Percentiles rank a stretch among this genome's conserved stretches.
Evolutionary conservation across 2,329 filamentous ascomycete species (phyloP).

Genomic region (Arthrobotrys megalospora): DNA sequence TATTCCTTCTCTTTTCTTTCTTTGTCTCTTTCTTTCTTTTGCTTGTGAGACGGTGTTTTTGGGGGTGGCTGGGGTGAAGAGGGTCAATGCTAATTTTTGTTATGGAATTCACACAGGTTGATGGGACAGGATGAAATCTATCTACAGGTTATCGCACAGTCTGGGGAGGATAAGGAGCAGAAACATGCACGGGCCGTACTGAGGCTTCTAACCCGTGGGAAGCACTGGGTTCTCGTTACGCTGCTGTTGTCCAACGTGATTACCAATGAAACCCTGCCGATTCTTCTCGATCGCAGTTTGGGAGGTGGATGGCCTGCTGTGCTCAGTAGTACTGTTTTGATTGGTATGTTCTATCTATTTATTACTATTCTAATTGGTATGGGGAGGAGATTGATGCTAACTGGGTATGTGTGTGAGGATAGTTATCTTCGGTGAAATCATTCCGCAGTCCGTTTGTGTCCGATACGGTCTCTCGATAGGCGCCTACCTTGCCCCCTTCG

Average conservation of each 20-base stretch:
- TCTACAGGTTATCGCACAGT: constrained; percentile 91
- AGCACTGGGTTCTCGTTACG: constrained; percentile 98
- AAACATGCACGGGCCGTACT: constrained; percentile 87
- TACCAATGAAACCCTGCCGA: constrained; percentile 95
- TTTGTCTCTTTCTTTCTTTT: neutral
- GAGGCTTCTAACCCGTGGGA: constrained; percentile 84
- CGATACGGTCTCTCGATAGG: constrained; percentile 96
- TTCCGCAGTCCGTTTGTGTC: constrained; percentile 95
- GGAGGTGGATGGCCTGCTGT: constrained; percentile 96
- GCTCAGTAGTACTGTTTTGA: constrained; percentile 90
- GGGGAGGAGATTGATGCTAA: constrained; percentile 49
- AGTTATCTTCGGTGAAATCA: constrained; percentile 99
- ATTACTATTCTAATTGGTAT: neutral
- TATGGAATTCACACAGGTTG: constrained; percentile 63
- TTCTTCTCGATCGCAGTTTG: constrained; percentile 92
- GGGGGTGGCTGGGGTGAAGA: neutral
- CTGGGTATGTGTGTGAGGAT: constrained; percentile 7
- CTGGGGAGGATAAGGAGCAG: constrained; percentile 85
- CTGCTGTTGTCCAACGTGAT: constrained; percentile 95
- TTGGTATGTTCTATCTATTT: constrained; percentile 76
- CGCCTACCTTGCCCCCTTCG: constrained; percentile 86
- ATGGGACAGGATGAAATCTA: constrained; percentile 89
- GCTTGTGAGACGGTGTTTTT: neutral
- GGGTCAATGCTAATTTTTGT: constrained; percentile 16
- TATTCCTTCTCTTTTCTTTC: neutral